Percentiles rank a stretch among this genome's conserved stretches.
phyloP scores from a whole-genome alignment of 495 filamentous ascomycete species.

The Aspergillus indologenus region DNA sequence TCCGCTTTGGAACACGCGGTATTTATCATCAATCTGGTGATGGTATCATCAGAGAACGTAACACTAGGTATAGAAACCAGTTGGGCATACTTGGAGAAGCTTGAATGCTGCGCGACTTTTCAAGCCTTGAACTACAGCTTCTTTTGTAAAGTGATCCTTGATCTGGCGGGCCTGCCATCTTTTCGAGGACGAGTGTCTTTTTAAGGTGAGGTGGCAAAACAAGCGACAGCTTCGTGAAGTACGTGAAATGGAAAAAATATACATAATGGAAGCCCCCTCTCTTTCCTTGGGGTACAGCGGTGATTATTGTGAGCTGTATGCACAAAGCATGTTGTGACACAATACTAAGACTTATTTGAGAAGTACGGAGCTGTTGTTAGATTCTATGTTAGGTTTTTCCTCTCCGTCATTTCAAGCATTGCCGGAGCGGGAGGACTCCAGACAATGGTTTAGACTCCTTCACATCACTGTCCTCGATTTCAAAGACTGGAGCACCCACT shows the following conservation, averaged over 20 bases:
- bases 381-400: background rate
- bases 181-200: slow-evolving; percentile 61
- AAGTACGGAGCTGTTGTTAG: background rate
- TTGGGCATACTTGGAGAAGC: slow-evolving; percentile 62
- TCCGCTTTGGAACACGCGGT: slow-evolving; percentile 70
- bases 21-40: slow-evolving; percentile 70
- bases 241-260: background rate
- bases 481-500: too few relatives aligned
- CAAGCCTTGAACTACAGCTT: slow-evolving; percentile 69
- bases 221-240: slow-evolving; percentile 8
- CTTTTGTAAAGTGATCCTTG: slow-evolving; percentile 64
- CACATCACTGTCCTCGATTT: too few relatives aligned
- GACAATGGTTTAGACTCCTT: too few relatives aligned
- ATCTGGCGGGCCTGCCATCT: slow-evolving; percentile 79
- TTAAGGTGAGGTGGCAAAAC: slow-evolving; percentile 8
- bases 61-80: background rate
- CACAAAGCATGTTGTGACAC: background rate
- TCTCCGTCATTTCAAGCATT: background rate
- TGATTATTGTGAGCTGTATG: background rate
- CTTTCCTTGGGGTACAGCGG: background rate
- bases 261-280: slow-evolving; percentile 4
- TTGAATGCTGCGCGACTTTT: slow-evolving; percentile 94
- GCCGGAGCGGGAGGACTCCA: background rate
- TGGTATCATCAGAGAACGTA: background rate
- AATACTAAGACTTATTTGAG: too few relatives aligned